Conservation (phyloP, 1,284 basidiomycete genomes). For the Leccinum pachyderme region DNA sequence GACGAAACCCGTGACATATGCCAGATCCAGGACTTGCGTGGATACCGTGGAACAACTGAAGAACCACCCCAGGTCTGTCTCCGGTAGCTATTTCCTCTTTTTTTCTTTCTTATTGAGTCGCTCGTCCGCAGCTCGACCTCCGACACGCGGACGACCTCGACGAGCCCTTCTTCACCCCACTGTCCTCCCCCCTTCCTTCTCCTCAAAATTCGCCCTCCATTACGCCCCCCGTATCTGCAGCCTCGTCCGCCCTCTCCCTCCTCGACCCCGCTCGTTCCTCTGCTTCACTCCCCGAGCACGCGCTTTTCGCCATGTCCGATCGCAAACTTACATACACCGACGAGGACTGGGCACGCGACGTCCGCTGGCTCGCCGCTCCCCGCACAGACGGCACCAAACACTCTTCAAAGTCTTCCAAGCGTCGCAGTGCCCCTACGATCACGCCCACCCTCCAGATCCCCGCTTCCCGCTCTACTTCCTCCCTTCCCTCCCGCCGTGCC, state of each 20-base stretch:
- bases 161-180: slow-evolving; percentile 36
- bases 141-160: slow-evolving; percentile 17
- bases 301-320: slow-evolving; percentile 17
- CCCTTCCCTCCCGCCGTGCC: slow-evolving; percentile 12
- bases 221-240: slow-evolving; percentile 26
- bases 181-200: slow-evolving; percentile 19
- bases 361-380: slow-evolving; percentile 56
- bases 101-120: slow-evolving; percentile 9
- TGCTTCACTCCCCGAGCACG: slow-evolving; percentile 21
- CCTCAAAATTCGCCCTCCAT: slow-evolving; percentile 20
- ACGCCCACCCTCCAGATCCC: slow-evolving; percentile 6
- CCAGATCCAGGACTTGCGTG: slow-evolving; percentile 5
- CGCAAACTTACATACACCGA: slow-evolving; percentile 41
- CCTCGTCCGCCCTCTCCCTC: slow-evolving; percentile 30
- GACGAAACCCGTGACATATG: slow-evolving; percentile 3
- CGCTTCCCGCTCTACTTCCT: slow-evolving; percentile 22
- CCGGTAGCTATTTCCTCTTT: not conserved
- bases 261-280: slow-evolving; percentile 18
- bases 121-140: slow-evolving; percentile 17
- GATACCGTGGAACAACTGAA: slow-evolving; percentile 12
- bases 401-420: slow-evolving; percentile 23
- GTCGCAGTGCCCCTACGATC: slow-evolving; percentile 18
- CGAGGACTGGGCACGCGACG: slow-evolving; percentile 62
- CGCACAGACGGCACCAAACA: slow-evolving; percentile 23
- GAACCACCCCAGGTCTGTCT: slow-evolving; percentile 22